These are phyloP conservation scores for Ettlia oleoabundans DNA, from an alignment of 139 green algal species.

Conservation along the genomic window DNA sequence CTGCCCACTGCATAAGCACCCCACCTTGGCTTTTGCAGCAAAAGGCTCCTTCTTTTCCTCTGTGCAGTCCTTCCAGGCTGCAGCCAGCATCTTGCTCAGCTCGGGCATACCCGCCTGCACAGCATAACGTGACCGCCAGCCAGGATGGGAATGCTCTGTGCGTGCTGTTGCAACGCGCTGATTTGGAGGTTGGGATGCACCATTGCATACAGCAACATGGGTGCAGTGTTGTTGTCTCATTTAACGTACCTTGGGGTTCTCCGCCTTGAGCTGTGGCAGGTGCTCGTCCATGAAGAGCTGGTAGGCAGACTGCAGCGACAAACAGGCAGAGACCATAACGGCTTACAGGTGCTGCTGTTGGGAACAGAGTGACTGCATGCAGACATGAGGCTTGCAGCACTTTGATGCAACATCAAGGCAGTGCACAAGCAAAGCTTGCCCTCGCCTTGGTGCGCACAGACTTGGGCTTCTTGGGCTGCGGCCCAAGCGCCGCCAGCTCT, in stretches of 20 bases:
- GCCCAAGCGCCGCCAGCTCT: not conserved
- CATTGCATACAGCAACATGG: not conserved
- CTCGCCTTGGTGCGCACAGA: not conserved
- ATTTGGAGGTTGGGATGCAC: not conserved
- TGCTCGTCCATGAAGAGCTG: constrained; percentile 18
- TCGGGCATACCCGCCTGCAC: constrained; percentile 13
- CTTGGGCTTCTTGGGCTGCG: not conserved
- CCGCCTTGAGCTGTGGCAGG: not conserved
- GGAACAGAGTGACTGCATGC: not conserved
- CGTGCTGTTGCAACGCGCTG: not conserved
- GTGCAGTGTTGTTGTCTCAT: not conserved
- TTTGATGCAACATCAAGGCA: not conserved
- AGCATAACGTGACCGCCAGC: not conserved
- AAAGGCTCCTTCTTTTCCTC: not conserved
- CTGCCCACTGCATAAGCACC: not conserved
- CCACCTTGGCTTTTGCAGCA: not conserved
- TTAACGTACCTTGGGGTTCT: constrained; percentile 4
- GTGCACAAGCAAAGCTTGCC: too few relatives aligned
- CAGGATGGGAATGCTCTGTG: not conserved
- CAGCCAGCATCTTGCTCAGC: not conserved
- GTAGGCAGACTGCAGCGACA: constrained; percentile 11
- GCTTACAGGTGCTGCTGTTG: too few relatives aligned
- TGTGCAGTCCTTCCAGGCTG: not conserved
- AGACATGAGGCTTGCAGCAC: too few relatives aligned
- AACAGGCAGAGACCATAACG: too few relatives aligned